These are phyloP conservation scores for Trametes versicolor DNA, from an alignment of 1,284 basidiomycete genomes.

Conservation along the genomic window DNA sequence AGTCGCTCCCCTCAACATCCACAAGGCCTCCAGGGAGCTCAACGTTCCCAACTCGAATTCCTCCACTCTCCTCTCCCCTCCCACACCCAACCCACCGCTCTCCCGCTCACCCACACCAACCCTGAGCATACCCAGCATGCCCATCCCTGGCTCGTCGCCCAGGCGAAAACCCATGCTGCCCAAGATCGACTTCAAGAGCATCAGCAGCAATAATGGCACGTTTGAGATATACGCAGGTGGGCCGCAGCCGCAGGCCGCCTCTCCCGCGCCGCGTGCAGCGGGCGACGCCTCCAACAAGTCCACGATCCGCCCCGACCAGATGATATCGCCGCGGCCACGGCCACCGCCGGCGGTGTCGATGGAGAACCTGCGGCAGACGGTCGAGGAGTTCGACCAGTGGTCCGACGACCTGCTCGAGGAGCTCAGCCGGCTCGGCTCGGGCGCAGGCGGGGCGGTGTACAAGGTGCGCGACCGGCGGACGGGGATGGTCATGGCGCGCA, in stretches of 20 bases:
- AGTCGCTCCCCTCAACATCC: constrained; percentile 53
- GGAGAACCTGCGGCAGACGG: constrained; percentile 46
- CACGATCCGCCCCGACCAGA: constrained; percentile 61
- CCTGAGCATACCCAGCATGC: constrained; percentile 27
- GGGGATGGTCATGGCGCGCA: constrained; percentile 88
- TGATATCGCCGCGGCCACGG: constrained; percentile 42
- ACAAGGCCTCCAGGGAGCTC: constrained; percentile 48
- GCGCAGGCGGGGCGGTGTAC: constrained; percentile 95
- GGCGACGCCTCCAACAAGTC: constrained; percentile 57
- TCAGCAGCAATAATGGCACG: constrained; percentile 35
- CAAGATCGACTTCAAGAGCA: constrained; percentile 43
- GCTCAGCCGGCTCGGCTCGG: constrained; percentile 86
- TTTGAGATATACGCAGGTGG: constrained; percentile 45
- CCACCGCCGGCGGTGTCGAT: constrained; percentile 43
- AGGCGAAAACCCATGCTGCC: constrained; percentile 42
- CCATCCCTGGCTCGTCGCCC: constrained; percentile 33
- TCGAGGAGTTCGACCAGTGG: constrained; percentile 57
- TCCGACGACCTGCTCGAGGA: constrained; percentile 80
- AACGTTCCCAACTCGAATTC: constrained; percentile 42
- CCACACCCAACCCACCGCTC: constrained; percentile 28
- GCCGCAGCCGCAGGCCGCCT: constrained; percentile 37
- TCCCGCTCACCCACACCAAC: constrained; percentile 40
- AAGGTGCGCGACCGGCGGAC: constrained; percentile 87
- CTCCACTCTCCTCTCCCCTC: constrained; percentile 37
- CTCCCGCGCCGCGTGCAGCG: constrained; percentile 44